Conservation (phyloP, 2,329 filamentous ascomycete species). For the Pseudopithomyces maydicus region DNA sequence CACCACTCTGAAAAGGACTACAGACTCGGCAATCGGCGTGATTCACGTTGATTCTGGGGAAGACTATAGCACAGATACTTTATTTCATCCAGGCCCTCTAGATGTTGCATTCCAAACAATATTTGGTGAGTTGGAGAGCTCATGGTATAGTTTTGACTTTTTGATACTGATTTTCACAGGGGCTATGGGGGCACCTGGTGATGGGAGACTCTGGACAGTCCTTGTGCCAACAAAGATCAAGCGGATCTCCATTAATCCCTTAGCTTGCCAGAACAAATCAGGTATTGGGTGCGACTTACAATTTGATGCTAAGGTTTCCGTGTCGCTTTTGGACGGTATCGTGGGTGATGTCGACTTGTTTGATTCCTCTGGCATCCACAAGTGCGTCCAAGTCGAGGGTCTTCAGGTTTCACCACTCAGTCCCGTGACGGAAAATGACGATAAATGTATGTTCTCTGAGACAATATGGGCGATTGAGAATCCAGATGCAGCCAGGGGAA, state of each 20-base stretch:
- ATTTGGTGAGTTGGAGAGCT: no score
- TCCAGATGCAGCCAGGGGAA: background rate
- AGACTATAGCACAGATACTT: no score
- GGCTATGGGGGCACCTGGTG: conserved; percentile 15
- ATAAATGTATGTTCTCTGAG: conserved; percentile 14
- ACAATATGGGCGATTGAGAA: conserved; percentile 10
- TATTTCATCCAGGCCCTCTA: no score
- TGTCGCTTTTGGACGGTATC: background rate
- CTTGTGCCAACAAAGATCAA: conserved; percentile 20
- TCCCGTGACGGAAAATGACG: background rate
- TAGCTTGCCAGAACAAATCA: background rate
- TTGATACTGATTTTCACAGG: no score
- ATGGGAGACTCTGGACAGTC: conserved; percentile 14
- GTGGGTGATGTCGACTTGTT: background rate
- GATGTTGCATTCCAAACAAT: no score
- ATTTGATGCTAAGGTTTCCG: conserved; percentile 2
- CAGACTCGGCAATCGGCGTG: no score
- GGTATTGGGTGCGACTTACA: background rate
- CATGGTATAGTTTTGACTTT: no score
- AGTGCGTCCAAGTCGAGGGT: conserved; percentile 11
- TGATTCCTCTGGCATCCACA: background rate
- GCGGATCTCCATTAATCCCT: conserved; percentile 23
- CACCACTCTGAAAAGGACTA: no score
- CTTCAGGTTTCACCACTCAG: conserved; percentile 7
- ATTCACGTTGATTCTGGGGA: no score